Conservation (phyloP, 163 green algal species). For the Trebouxiophyceae sp. region DNA sequence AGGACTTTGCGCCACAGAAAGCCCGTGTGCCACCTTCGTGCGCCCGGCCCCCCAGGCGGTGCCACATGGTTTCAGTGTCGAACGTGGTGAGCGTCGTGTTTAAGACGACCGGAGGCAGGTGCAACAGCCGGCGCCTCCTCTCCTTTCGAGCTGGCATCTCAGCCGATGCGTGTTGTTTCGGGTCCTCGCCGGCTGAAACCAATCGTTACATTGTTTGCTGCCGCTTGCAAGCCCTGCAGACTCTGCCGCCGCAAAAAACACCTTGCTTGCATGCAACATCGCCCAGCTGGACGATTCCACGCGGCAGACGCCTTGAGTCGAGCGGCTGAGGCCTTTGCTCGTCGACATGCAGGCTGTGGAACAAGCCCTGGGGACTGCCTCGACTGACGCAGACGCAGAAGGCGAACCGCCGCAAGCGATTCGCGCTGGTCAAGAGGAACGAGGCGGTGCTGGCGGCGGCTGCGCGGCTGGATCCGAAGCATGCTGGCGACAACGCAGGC, state of each 20-base stretch:
- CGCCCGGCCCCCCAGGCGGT: too few relatives aligned
- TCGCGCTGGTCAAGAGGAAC: constrained; percentile 35
- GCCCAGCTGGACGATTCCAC: too few relatives aligned
- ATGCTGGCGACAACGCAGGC: background rate
- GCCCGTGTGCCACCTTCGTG: too few relatives aligned
- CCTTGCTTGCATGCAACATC: too few relatives aligned
- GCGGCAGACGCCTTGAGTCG: too few relatives aligned
- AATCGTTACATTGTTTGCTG: too few relatives aligned
- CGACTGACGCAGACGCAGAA: constrained; percentile 45
- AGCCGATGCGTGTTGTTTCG: too few relatives aligned
- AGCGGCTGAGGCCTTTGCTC: background rate
- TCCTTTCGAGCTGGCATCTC: too few relatives aligned
- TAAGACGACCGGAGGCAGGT: background rate
- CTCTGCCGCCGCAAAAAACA: too few relatives aligned
- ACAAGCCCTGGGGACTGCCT: constrained; percentile 16
- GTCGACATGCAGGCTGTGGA: background rate
- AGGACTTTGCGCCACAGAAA: too few relatives aligned
- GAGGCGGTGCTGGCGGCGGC: constrained; percentile 47
- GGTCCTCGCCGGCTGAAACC: too few relatives aligned
- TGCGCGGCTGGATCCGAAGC: constrained; percentile 27
- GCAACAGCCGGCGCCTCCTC: background rate
- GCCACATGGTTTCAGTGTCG: background rate
- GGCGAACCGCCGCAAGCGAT: constrained; percentile 45
- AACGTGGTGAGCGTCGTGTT: background rate
- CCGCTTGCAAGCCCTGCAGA: too few relatives aligned